phyloP scores from a whole-genome alignment of 2,329 filamentous ascomycete genomes.

The Neopestalotiopsis clavispora region DNA sequence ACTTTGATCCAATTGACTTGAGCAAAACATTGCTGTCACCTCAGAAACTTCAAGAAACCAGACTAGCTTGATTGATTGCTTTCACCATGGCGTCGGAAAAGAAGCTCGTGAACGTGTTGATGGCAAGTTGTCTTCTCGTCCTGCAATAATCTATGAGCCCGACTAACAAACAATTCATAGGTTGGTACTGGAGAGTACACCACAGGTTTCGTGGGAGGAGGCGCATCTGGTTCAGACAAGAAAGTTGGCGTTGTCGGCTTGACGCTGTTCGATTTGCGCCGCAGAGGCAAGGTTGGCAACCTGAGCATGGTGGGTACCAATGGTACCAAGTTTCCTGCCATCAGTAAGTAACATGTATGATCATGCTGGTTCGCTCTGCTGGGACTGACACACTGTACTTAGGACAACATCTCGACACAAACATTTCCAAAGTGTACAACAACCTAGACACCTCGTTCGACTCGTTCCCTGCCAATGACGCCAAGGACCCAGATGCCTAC shows the following conservation, averaged over 20 bases:
- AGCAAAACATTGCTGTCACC: neutral
- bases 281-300: slow-evolving; percentile 84
- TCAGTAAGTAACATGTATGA: slow-evolving; percentile 62
- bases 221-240: slow-evolving; percentile 87
- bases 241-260: slow-evolving; percentile 93
- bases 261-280: slow-evolving; percentile 85
- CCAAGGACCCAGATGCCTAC: slow-evolving; percentile 80
- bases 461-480: slow-evolving; percentile 78
- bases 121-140: slow-evolving; percentile 52
- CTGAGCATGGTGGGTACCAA: slow-evolving; percentile 90
- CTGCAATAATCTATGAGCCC: slow-evolving; percentile 6
- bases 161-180: slow-evolving; percentile 42
- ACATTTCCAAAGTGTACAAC: slow-evolving; percentile 89
- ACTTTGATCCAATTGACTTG: neutral
- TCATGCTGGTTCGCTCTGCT: neutral
- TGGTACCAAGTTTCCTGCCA: slow-evolving; percentile 88
- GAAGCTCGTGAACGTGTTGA: slow-evolving; percentile 68
- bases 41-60: neutral
- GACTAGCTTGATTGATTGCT: neutral
- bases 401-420: slow-evolving; percentile 84
- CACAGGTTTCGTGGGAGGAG: slow-evolving; percentile 87
- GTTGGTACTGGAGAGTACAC: slow-evolving; percentile 96
- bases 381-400: slow-evolving; percentile 19
- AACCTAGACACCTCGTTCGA: slow-evolving; percentile 84
- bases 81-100: slow-evolving; percentile 28